phyloP scores from a whole-genome alignment of 306 rosid species.

The Lablab purpureus region DNA sequence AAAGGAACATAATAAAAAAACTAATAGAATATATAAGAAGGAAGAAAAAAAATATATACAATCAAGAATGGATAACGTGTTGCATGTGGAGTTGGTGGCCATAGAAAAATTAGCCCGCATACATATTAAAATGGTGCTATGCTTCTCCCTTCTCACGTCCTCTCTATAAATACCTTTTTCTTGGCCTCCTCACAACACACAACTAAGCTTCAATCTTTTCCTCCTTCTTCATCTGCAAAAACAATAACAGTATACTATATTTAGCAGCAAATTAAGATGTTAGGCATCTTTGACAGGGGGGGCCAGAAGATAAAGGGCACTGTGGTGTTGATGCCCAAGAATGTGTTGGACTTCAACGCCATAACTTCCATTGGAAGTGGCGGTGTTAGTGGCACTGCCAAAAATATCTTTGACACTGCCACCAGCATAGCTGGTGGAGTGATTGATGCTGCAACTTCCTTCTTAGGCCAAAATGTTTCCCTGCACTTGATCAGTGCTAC shows the following conservation, averaged over 20 bases:
- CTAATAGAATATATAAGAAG: no score
- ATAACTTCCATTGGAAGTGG: background rate
- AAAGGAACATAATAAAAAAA: background rate
- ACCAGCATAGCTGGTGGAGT: background rate
- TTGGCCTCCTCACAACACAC: background rate
- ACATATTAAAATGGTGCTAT: background rate
- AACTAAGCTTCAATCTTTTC: background rate
- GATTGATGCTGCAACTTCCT: constrained; percentile 25
- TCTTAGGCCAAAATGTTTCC: constrained; percentile 40
- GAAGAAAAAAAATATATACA: background rate
- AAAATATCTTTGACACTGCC: background rate
- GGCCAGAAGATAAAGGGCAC: constrained; percentile 49
- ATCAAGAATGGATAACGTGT: background rate
- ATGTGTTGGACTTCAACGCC: constrained; percentile 50
- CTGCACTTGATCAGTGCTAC: constrained; percentile 48
- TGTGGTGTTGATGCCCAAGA: constrained; percentile 55
- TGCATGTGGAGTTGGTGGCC: background rate
- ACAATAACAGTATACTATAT: no score
- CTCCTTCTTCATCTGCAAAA: background rate
- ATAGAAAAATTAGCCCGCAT: background rate
- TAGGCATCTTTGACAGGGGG: background rate
- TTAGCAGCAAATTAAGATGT: background rate
- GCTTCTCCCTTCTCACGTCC: background rate
- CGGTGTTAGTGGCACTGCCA: background rate
- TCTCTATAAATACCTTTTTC: background rate